Percentiles rank a stretch among this genome's conserved stretches.
phyloP scores from a whole-genome alignment of 108 stramenopile genomes.

The Pseudonitzschia multistriata region DNA sequence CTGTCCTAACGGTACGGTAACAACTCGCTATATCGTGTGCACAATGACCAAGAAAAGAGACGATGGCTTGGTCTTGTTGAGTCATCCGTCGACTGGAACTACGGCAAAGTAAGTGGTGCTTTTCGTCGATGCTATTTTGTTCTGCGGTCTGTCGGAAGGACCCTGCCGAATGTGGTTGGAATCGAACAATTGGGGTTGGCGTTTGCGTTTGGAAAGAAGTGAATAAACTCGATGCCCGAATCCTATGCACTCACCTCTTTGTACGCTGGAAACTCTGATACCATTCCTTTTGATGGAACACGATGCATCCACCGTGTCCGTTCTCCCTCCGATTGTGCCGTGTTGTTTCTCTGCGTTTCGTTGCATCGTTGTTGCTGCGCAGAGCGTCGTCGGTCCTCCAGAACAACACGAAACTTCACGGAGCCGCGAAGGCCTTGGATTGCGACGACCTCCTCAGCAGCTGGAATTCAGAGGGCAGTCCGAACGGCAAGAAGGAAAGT shows the following conservation, averaged over 20 bases:
- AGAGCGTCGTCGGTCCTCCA: constrained; percentile 63
- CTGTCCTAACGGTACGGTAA: not conserved
- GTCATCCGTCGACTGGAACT: constrained; percentile 4
- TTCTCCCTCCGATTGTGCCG: no score
- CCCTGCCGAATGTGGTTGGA: not conserved
- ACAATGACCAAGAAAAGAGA: constrained; percentile 4
- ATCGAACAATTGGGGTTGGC: no score
- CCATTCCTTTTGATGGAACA: no score
- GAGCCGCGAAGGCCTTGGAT: constrained; percentile 56
- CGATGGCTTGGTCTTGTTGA: not conserved
- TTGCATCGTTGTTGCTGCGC: not conserved
- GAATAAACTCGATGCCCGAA: no score
- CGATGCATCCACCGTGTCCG: no score
- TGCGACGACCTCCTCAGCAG: constrained; percentile 35
- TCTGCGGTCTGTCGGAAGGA: no score
- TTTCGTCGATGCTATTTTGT: no score
- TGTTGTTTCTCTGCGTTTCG: not conserved
- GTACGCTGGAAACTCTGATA: not conserved
- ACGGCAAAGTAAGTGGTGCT: constrained; percentile 5
- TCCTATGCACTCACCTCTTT: not conserved
- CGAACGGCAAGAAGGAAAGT: constrained; percentile 20
- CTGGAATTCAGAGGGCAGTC: constrained; percentile 62
- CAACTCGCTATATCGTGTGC: not conserved
- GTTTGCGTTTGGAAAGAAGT: no score
- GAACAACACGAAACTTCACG: constrained; percentile 51